phyloP scores from a whole-genome alignment of 805 yeast genomes.

The Cyberlindnera americana region DNA sequence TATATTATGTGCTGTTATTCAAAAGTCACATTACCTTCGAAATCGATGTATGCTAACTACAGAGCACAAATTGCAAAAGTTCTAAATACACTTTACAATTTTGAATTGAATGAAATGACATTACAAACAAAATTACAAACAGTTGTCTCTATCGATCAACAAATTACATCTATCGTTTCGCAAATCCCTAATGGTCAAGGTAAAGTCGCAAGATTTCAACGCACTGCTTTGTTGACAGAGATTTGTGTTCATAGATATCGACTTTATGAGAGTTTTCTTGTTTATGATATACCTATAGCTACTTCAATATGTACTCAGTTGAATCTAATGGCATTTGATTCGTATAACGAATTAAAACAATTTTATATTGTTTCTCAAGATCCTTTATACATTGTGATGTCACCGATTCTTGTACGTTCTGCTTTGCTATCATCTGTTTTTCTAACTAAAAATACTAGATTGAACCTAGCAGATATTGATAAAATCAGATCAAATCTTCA shows the following conservation, averaged over 20 bases:
- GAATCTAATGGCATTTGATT: slow-evolving; percentile 2
- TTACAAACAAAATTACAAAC: slow-evolving; percentile 4
- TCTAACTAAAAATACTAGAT: slow-evolving; percentile 1
- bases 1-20: slow-evolving; percentile 10
- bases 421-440: slow-evolving; percentile 7
- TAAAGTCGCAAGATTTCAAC: slow-evolving; percentile 10
- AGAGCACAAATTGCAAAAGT: slow-evolving; percentile 7
- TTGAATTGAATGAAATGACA: slow-evolving; percentile 5
- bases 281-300: slow-evolving; percentile 9
- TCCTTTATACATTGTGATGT: slow-evolving; percentile 13
- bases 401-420: slow-evolving; percentile 9
- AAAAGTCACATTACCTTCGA: slow-evolving; percentile 8
- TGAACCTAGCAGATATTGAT: slow-evolving; percentile 1
- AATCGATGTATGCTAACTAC: slow-evolving; percentile 1
- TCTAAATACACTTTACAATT: slow-evolving; percentile 4
- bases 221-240: slow-evolving; percentile 4
- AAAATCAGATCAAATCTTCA: neutral
- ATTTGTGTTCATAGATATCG: slow-evolving; percentile 13
- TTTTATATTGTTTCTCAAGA: slow-evolving; percentile 15
- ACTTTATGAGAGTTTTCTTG: slow-evolving; percentile 25
- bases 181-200: slow-evolving; percentile 3
- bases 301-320: slow-evolving; percentile 4
- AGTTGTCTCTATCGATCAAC: slow-evolving; percentile 4
- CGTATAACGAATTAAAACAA: slow-evolving; percentile 10
- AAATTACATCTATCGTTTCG: neutral